Conservation (phyloP, 176 grass and related monocot species). For the Aegilops bicornis region DNA sequence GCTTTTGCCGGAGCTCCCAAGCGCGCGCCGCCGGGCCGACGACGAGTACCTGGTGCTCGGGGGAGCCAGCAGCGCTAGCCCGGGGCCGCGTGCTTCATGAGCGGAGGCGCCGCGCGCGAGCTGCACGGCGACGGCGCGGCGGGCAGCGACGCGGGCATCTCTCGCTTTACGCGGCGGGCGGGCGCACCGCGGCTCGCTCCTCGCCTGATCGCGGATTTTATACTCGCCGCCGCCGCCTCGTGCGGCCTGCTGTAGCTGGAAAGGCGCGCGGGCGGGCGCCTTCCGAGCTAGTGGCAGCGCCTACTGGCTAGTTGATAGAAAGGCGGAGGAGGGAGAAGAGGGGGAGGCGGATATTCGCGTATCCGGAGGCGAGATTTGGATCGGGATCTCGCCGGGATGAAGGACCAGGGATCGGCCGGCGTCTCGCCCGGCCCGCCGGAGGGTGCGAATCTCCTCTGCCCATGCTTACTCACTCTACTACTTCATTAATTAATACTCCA, state of each 20-base stretch:
- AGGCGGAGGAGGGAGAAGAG: background rate
- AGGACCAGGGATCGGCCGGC: slow-evolving; percentile 51
- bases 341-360: slow-evolving; percentile 32
- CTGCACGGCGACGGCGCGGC: background rate
- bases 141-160: background rate
- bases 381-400: slow-evolving; percentile 55
- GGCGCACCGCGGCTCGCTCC: background rate
- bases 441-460: slow-evolving; percentile 25
- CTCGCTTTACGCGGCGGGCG: background rate
- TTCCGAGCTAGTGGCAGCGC: background rate
- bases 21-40: too few species aligned
- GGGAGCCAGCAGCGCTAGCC: background rate
- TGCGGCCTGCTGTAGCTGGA: slow-evolving; percentile 19
- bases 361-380: slow-evolving; percentile 22
- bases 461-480: background rate
- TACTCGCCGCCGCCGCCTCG: slow-evolving; percentile 17
- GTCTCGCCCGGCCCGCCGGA: slow-evolving; percentile 41
- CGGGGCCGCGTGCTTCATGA: background rate
- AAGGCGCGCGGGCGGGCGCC: background rate
- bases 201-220: slow-evolving; percentile 13
- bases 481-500: background rate
- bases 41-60: too few species aligned
- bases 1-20: background rate
- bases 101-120: background rate
- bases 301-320: slow-evolving; percentile 11